A percentile compares a stretch with the other conserved stretches of the same genome.
Conservation (phyloP, 2,329 filamentous ascomycete genomes). For the Nigrograna mackinnonii region DNA sequence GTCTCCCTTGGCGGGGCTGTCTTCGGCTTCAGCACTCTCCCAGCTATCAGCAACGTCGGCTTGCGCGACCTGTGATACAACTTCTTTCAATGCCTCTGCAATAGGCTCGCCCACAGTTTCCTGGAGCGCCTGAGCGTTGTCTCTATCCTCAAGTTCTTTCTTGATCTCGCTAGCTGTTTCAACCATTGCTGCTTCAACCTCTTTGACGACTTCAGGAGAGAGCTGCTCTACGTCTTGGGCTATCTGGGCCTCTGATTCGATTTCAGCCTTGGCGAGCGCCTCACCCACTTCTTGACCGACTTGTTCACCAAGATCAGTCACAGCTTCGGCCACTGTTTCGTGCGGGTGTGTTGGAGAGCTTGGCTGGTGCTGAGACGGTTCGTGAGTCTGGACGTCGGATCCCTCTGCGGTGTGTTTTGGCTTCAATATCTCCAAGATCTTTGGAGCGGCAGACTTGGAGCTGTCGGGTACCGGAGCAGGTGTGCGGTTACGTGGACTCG, state of each 20-base stretch:
- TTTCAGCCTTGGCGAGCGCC: conserved; percentile 58
- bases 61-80: conserved; percentile 59
- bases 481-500: conserved; percentile 61
- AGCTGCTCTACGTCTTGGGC: conserved; percentile 44
- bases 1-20: conserved; percentile 69
- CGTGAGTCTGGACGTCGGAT: conserved; percentile 25
- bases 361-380: conserved; percentile 16
- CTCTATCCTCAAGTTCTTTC: conserved; percentile 56
- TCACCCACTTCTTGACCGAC: conserved; percentile 66
- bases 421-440: conserved; percentile 51
- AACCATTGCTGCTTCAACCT: conserved; percentile 59
- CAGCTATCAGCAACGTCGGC: conserved; percentile 77
- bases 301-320: conserved; percentile 66
- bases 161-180: conserved; percentile 49
- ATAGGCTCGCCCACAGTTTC: conserved; percentile 55
- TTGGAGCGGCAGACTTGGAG: conserved; percentile 17
- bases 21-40: conserved; percentile 82
- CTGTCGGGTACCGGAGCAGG: conserved; percentile 30
- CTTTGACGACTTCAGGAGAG: conserved; percentile 52
- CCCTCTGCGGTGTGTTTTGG: conserved; percentile 38
- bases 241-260: conserved; percentile 45
- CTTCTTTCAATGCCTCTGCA: conserved; percentile 61
- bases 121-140: conserved; percentile 59
- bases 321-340: conserved; percentile 73
- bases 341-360: conserved; percentile 20